A percentile compares a stretch with the other conserved stretches of the same genome.
phyloP scores from a whole-genome alignment of 805 yeast species.

The Yarrowia sp. region DNA sequence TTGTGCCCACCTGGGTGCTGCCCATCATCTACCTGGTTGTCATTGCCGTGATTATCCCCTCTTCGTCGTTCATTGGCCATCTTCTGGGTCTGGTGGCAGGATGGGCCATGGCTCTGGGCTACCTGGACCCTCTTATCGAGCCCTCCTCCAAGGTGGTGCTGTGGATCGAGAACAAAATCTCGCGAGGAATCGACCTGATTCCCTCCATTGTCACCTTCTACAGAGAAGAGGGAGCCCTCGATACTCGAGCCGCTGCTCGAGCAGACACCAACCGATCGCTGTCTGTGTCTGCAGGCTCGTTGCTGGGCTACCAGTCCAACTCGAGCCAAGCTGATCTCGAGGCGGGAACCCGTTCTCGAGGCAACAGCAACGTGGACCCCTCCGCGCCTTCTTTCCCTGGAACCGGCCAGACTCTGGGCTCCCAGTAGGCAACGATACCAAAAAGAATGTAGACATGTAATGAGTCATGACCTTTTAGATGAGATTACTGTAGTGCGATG shows the following conservation, averaged over 20 bases:
- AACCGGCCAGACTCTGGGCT: constrained; percentile 11
- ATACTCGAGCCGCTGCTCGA: constrained; percentile 4
- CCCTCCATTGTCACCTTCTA: constrained; percentile 41
- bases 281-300: not conserved
- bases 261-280: not conserved
- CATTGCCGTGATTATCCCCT: constrained; percentile 56
- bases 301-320: constrained; percentile 3
- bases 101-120: constrained; percentile 53
- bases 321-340: constrained; percentile 5
- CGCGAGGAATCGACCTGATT: constrained; percentile 50
- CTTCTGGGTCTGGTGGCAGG: constrained; percentile 67
- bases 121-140: constrained; percentile 52
- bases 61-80: constrained; percentile 73
- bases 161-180: constrained; percentile 60
- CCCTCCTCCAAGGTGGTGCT: constrained; percentile 60
- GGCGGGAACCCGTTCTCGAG: constrained; percentile 15
- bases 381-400: not conserved
- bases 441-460: constrained; percentile 14
- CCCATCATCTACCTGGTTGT: constrained; percentile 57
- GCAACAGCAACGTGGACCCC: constrained; percentile 2
- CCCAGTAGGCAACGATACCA: constrained; percentile 6
- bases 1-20: constrained; percentile 56
- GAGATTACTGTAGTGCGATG: too few species aligned
- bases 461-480: constrained; percentile 8
- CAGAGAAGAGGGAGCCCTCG: constrained; percentile 20